phyloP scores from a whole-genome alignment of 176 grass and related monocot genomes.

The Carex pumila region DNA sequence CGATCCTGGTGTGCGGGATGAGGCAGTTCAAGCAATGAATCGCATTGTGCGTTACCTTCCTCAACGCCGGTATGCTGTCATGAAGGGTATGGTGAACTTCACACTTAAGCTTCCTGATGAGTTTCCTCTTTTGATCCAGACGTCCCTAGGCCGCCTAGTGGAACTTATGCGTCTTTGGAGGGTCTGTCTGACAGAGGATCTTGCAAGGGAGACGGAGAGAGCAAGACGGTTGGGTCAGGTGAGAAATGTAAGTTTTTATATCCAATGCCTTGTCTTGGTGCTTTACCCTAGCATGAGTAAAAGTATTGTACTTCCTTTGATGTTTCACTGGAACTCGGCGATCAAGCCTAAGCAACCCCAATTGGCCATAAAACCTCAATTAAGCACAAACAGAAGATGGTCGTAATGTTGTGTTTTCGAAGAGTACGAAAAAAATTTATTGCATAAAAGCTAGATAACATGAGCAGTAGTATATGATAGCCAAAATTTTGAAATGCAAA shows the following conservation, averaged over 20 bases:
- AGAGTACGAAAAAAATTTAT: not conserved
- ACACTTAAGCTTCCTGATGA: conserved; percentile 97
- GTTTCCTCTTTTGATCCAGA: conserved; percentile 89
- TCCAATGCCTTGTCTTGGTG: not conserved
- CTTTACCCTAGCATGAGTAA: not conserved
- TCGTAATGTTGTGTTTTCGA: not conserved
- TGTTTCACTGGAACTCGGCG: not conserved
- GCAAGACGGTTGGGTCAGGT: conserved; percentile 42
- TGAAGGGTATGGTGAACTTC: conserved; percentile 98
- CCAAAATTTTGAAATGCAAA: not conserved
- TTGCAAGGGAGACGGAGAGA: conserved; percentile 53
- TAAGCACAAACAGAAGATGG: not conserved
- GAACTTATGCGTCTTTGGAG: conserved; percentile 92
- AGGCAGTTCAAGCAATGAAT: conserved; percentile 90
- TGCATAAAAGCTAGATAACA: not conserved
- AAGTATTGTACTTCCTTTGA: not conserved
- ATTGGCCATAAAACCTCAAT: not conserved
- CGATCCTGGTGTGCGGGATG: conserved; percentile 92
- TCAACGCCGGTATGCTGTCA: conserved; percentile 84
- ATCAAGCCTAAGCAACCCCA: not conserved
- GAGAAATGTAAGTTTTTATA: conserved; percentile 30
- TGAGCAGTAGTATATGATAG: not conserved
- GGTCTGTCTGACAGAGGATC: conserved; percentile 79
- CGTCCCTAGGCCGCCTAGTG: conserved; percentile 76
- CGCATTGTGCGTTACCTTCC: conserved; percentile 80